Evolutionary conservation across 345 rosid species (phyloP), one percentile per base, ranked within the genome.

Genomic region (Salix suchowensis): DNA sequence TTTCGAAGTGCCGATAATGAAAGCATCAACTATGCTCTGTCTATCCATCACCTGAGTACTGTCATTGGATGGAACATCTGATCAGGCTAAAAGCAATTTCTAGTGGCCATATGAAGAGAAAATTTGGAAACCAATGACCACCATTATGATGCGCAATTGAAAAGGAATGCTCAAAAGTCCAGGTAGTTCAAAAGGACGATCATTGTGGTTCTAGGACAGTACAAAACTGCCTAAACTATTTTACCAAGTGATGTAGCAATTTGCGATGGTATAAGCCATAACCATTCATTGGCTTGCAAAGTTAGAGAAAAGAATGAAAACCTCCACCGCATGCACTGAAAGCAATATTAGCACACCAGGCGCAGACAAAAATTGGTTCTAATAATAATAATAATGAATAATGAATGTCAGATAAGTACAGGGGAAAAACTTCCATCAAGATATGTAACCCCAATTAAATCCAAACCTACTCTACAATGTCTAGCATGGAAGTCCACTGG

Each of bases 401-500:
- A 67, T 18, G 19, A 39, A 42, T 67, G 24, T 36, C 24, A 24
- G 7, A 36, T 23, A 76, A 44, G 48, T 68, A 24, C 44, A 55
- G 52, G 24, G 32, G 58, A 24, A 37, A 26, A 89, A 98, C 99
- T 96, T 81, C 98, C 99, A 65, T 96, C 99, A 48, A 96, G 97
- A 77, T 96, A 96, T n/a, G 97, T 86, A 81, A 91, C 83, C 18
- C 97, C 99, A 40, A 92, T 89, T 60, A 93, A 87, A 82, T 96
- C 99, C 75, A 92, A 86, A 61, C 87, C 99, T 98, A 93, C 74
- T 96, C 99, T 73, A 96, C 82, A 78, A 96, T 91, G 89, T 96
- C 99, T 73, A 93, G 91, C 97, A 96, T 92, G 12, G 95, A 94
- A n/a, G 98, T 96, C 97, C 99, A 96, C 81, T 93, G 99, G 84